These are phyloP conservation scores for Luzula sylvatica DNA, from an alignment of 176 grass and related monocot genomes.

Conservation along the genomic window DNA sequence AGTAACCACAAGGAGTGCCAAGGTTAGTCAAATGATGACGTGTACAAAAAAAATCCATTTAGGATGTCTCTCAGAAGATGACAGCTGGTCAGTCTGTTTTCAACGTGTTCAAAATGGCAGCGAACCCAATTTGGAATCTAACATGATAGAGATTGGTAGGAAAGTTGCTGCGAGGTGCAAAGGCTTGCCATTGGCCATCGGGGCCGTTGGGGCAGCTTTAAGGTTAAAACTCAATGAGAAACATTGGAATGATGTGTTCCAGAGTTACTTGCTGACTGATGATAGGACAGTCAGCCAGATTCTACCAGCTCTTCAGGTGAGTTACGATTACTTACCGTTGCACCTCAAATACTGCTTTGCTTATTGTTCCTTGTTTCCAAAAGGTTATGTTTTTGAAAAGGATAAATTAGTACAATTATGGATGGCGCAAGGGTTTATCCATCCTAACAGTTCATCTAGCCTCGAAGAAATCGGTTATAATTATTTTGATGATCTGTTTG, in stretches of 20 bases:
- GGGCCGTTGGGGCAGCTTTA: constrained; percentile 2
- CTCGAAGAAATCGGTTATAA: not conserved
- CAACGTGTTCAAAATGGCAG: not conserved
- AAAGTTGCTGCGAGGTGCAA: constrained; percentile 6
- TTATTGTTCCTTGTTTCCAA: constrained; percentile 26
- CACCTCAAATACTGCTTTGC: constrained; percentile 23
- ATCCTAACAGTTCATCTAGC: not conserved
- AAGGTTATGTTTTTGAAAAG: not conserved
- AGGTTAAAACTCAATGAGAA: not conserved
- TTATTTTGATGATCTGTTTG: constrained; percentile 25
- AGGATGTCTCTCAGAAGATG: constrained; percentile 5
- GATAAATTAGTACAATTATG: constrained; percentile 11
- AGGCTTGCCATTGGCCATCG: constrained; percentile 20
- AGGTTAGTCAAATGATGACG: no score
- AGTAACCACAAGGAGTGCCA: no score
- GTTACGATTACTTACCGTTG: constrained; percentile 16
- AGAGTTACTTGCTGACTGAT: not conserved
- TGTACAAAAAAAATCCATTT: no score
- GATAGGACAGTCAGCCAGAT: constrained; percentile 1
- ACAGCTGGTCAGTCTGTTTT: not conserved
- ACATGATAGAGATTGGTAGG: constrained; percentile 1
- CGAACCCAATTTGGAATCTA: not conserved
- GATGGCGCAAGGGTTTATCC: constrained; percentile 22
- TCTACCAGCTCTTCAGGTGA: constrained; percentile 8
- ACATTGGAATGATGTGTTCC: not conserved